phyloP scores from a whole-genome alignment of 495 filamentous ascomycete genomes.

The Eremomyces bilateralis region DNA sequence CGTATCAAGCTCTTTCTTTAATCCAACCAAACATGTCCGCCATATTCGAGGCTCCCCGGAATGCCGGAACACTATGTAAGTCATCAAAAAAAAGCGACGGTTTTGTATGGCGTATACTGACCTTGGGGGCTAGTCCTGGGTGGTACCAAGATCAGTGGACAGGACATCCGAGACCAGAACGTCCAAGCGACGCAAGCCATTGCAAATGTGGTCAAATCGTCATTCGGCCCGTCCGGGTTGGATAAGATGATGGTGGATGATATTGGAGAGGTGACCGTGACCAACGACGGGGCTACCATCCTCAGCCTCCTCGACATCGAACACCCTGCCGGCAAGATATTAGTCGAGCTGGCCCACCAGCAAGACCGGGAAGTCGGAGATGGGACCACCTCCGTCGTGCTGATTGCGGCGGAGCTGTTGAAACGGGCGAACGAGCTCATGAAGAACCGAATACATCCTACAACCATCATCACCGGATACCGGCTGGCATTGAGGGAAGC shows the following conservation, averaged over 20 bases:
- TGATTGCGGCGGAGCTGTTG: slow-evolving; percentile 92
- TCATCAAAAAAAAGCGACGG: slow-evolving; percentile 6
- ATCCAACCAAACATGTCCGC: slow-evolving; percentile 48
- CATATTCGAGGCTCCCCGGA: slow-evolving; percentile 74
- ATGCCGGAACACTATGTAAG: slow-evolving; percentile 67
- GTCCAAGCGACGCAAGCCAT: slow-evolving; percentile 92
- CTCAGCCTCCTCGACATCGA: slow-evolving; percentile 86
- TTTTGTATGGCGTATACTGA: slow-evolving; percentile 1
- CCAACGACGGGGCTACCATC: slow-evolving; percentile 96
- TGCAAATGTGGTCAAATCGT: slow-evolving; percentile 96
- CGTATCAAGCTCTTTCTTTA: too few species aligned
- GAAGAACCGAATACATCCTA: slow-evolving; percentile 99
- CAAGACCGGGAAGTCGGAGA: slow-evolving; percentile 97
- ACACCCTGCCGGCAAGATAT: slow-evolving; percentile 93
- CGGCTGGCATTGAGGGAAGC: slow-evolving; percentile 86
- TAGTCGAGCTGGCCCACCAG: slow-evolving; percentile 93
- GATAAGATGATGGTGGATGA: slow-evolving; percentile 99
- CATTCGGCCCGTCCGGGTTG: slow-evolving; percentile 86
- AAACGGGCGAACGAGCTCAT: slow-evolving; percentile 90
- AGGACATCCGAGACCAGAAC: slow-evolving; percentile 92
- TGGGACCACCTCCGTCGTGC: slow-evolving; percentile 91
- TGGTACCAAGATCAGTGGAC: slow-evolving; percentile 81
- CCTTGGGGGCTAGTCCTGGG: slow-evolving; percentile 41
- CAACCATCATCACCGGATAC: slow-evolving; percentile 97
- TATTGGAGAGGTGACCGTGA: slow-evolving; percentile 97